Evolutionary conservation across 805 yeast species (phyloP), one percentile per base, ranked within the genome.

Genomic region (Monosporozyma yasuniensis): DNA sequence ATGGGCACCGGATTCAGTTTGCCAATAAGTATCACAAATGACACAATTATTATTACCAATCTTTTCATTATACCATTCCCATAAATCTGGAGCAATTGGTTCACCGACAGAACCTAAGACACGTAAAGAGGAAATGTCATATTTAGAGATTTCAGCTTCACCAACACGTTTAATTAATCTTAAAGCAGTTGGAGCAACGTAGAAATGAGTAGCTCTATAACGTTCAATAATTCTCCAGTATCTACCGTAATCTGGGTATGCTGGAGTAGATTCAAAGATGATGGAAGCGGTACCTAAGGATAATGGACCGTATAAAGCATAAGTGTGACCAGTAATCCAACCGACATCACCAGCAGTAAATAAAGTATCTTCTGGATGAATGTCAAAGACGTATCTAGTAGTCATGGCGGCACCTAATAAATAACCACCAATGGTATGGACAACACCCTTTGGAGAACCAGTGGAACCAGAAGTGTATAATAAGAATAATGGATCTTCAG

Each of bases 321-420:
- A 93, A 9, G 97, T 86, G 70, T 93, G 99, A 59, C 98, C 98
- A 16, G 99, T 93, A 67, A 93, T 93, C 98, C 99, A 93, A 66
- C 99, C 98, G 50, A 93, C 88, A 67, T 93, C 98, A 65, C 98
- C 98, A 38, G 98, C 98, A 41, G 98, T 91, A 75, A 93, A 91
- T 54, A 91, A 71, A 42, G 85, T 76, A 69, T 93, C 98, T 54
- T 84, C 85, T 52, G 81, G 81, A 65, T 88, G 96, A 46, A 93
- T 81, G 68, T 95, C 98, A 68, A 93, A 91, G 44, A 89, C 89
- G 71, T 90, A 91, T 72, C 83, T 86, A 45, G 96, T 86, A 48
- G 97, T 87, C 67, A 90, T 73, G 50, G 88, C 80, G 25, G 98
- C 96, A 54, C 96, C 96, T 57, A 93, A 74, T 57, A 93, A 76